phyloP scores from a whole-genome alignment of 1,284 basidiomycete genomes.

The Rugosomyces carneus region DNA sequence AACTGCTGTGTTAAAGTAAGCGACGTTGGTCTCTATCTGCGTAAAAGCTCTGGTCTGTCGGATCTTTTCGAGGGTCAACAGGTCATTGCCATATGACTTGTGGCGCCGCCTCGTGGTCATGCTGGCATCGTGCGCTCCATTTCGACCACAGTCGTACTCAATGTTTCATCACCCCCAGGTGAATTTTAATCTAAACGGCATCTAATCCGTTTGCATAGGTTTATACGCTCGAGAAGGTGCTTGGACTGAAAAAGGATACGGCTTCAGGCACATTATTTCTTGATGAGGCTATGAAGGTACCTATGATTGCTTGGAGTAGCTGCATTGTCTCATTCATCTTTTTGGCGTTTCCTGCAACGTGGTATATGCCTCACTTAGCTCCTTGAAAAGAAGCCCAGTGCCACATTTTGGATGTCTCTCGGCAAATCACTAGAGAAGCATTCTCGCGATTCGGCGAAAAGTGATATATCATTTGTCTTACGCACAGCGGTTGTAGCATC shows the following conservation, averaged over 20 bases:
- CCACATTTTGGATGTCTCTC: slow-evolving; percentile 86
- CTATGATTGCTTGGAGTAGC: background rate
- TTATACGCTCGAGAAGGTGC: slow-evolving; percentile 90
- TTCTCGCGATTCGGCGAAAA: slow-evolving; percentile 68
- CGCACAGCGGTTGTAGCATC: background rate
- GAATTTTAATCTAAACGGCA: background rate
- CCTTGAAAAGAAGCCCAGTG: slow-evolving; percentile 86
- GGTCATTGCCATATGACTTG: background rate
- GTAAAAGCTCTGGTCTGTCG: background rate
- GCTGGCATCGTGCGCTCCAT: too few species aligned
- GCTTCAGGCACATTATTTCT: slow-evolving; percentile 76
- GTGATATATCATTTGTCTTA: slow-evolving; percentile 30
- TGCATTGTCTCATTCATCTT: slow-evolving; percentile 6
- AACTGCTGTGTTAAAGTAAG: slow-evolving; percentile 84
- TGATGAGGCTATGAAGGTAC: slow-evolving; percentile 86
- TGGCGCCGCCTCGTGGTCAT: background rate
- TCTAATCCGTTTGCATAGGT: slow-evolving; percentile 45
- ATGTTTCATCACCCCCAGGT: background rate
- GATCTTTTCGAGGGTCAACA: background rate
- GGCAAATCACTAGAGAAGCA: slow-evolving; percentile 77
- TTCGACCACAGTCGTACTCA: too few species aligned
- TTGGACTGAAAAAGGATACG: slow-evolving; percentile 82
- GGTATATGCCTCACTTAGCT: slow-evolving; percentile 34
- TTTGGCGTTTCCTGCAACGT: background rate
- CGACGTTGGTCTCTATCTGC: background rate